These are phyloP conservation scores for Alternaria alternata DNA, from an alignment of 2,329 filamentous ascomycete species.

Conservation along the genomic window DNA sequence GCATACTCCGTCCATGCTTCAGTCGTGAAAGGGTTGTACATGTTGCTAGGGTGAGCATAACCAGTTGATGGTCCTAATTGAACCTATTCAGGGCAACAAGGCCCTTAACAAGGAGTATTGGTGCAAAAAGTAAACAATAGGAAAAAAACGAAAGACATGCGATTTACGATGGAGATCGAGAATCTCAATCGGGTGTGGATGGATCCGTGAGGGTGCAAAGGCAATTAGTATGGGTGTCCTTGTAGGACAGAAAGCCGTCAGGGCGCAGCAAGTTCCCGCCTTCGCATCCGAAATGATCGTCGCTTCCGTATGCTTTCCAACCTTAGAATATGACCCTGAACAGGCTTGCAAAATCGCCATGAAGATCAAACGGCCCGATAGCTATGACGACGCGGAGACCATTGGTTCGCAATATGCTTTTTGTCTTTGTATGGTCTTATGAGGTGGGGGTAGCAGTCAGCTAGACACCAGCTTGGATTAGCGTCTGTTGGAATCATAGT, in stretches of 20 bases:
- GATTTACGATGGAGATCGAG: background rate
- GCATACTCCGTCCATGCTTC: conserved; percentile 21
- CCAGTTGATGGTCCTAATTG: background rate
- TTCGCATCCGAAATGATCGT: background rate
- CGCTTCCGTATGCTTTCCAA: background rate
- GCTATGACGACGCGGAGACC: background rate
- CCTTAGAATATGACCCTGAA: background rate
- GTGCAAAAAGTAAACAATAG: background rate
- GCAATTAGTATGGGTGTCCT: background rate
- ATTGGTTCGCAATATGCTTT: conserved; percentile 1
- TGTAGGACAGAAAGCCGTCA: background rate
- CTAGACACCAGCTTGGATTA: background rate
- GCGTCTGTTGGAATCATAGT: background rate
- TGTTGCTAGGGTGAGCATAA: background rate
- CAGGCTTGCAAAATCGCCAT: background rate
- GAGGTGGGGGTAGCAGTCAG: background rate
- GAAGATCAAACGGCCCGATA: background rate
- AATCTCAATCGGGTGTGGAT: background rate
- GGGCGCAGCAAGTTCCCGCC: background rate
- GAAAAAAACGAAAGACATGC: background rate
- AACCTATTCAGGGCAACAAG: background rate
- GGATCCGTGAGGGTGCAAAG: background rate
- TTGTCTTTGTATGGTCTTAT: background rate
- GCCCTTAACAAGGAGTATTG: background rate
- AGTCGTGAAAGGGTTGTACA: conserved; percentile 14